A percentile compares a stretch with the other conserved stretches of the same genome.
Evolutionary conservation across 192 early-diverging fungal species (phyloP).

Genomic region (Linnemannia schmuckeri): DNA sequence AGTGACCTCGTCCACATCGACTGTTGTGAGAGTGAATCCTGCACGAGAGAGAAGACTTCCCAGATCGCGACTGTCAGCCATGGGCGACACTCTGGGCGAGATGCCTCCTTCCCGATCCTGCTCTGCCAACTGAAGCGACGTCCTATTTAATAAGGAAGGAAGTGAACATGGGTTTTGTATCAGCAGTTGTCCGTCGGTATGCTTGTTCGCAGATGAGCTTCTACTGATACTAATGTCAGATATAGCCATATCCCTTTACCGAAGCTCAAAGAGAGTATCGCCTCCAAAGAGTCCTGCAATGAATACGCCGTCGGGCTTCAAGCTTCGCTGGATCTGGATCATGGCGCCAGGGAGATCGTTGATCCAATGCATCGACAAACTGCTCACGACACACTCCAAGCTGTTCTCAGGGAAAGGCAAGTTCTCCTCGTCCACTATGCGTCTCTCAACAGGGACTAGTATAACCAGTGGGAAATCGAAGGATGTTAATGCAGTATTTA

Average conservation of each 20-base stretch:
- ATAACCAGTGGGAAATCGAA: not conserved
- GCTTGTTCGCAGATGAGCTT: not conserved
- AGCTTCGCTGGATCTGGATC: slow-evolving; percentile 82
- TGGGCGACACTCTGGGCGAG: slow-evolving; percentile 89
- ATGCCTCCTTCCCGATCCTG: slow-evolving; percentile 92
- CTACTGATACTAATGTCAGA: not conserved
- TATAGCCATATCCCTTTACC: slow-evolving; percentile 50
- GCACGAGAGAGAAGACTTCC: slow-evolving; percentile 85
- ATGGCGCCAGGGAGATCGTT: slow-evolving; percentile 94
- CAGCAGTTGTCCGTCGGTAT: not conserved
- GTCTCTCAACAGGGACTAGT: slow-evolving; percentile 78
- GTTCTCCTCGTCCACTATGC: slow-evolving; percentile 88
- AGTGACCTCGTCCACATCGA: slow-evolving; percentile 92
- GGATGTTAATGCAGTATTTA: not conserved
- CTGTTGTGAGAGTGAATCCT: slow-evolving; percentile 90
- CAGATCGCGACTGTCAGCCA: slow-evolving; percentile 86
- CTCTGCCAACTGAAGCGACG: slow-evolving; percentile 92
- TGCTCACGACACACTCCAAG: slow-evolving; percentile 90
- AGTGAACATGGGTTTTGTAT: not conserved
- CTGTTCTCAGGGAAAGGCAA: slow-evolving; percentile 86
- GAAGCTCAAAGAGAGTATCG: slow-evolving; percentile 95
- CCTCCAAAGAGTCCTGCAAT: slow-evolving; percentile 95
- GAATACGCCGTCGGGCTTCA: slow-evolving; percentile 95
- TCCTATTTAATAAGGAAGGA: slow-evolving; percentile 61
- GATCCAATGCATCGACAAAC: slow-evolving; percentile 93